Base-by-base conservation (phyloP, 345 rosid species). In the Populus deltoides region DNA sequence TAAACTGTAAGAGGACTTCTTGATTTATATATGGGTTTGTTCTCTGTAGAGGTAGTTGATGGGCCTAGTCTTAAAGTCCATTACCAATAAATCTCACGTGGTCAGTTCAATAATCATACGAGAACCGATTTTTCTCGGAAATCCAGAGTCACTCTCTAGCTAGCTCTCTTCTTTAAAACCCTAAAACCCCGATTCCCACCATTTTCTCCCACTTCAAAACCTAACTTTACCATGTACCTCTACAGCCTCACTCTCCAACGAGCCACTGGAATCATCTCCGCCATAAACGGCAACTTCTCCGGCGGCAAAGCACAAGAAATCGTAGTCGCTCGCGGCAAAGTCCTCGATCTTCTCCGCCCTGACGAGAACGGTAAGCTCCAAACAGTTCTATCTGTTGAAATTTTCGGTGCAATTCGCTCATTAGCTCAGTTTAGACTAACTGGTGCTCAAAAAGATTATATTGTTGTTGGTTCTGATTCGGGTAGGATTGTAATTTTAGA, bases 381-480 rank as follows among this genome's bases (percentile, higher is more conserved):
- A 61, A 92, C 94, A 27, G 75, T 96, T 11, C 94, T 88, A 82
- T 93, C 99, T 20, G 98, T 94, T 29, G 98, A 93, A 79, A 87
- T 96, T 39, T 96, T 96, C 70, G 99, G 99, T 13, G 96, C 95
- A 8, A 87, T 96, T 41, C 90, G 98, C 78, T 92, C 97, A 41
- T 33, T 96, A 67, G 97, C 96, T 74, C 98, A 90, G 80, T 95
- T 96, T 80, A 85, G 99, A 33, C 86, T 96, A n/a, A 96, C 98
- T 7, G 99, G 99, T 36, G 86, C 95, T 20, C 92, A 88, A 49
- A 96, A 96, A 77, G 99, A 96, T 78, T 96, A 93, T 68, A 86
- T 96, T 25, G 98, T 92, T 3, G 97, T 94, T 2, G 98, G 99
- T n/a, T 96, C 98, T 2, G 99, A 96, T 83, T 96, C 99, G 12